Base-by-base conservation (phyloP, 495 filamentous ascomycete genomes). In the Apodospora peruviana region DNA sequence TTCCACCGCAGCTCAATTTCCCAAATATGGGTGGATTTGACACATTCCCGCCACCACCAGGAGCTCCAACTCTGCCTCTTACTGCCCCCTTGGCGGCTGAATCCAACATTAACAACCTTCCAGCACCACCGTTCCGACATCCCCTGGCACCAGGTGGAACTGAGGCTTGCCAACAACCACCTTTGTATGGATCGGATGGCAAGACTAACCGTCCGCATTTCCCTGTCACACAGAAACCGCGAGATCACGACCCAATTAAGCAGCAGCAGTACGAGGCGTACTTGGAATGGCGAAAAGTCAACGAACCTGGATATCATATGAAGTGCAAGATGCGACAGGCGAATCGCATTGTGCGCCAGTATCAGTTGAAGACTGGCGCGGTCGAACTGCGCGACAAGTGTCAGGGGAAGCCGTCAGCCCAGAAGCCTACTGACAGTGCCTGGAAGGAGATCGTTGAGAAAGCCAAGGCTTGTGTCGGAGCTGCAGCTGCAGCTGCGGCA, bases 191-290 rank as follows among this genome's bases (percentile, higher is more conserved):
- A 5, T 11, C 47, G 10, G 50, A 57, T n/a, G 35, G 38, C 37
- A 61, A 59, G 43, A 39, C 23, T 3, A 40, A 25, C 14, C 53
- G 63, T 1, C 63, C 63, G 5, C 40, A 51, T 22, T 66, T 66
- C 41, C 63, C 63, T 0, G 61, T 66, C 4, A 66, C 61, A 4
- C 49, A 51, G 16, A 66, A 66, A 40, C 63, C 63, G 2, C 58
- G 63, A 10, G 59, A 62, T 23, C 59, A 59, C 27, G 59, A 66
- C 43, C 61, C 63, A 19, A 51, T 64, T 40, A 62, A 68, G 36
- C 71, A 74, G 42, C 64, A 66, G 41, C 43, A 56, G 27, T 74
- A 72, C 48, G 71, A 74, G 53, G 52, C 57, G 14, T 74, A 69
- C 36, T 57, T 74, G 16, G 71, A 74, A 53, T 57, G 56, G 46